These are phyloP conservation scores for Thinopyrum elongatum DNA, from an alignment of 176 grass and related monocot genomes.

Conservation along the genomic window DNA sequence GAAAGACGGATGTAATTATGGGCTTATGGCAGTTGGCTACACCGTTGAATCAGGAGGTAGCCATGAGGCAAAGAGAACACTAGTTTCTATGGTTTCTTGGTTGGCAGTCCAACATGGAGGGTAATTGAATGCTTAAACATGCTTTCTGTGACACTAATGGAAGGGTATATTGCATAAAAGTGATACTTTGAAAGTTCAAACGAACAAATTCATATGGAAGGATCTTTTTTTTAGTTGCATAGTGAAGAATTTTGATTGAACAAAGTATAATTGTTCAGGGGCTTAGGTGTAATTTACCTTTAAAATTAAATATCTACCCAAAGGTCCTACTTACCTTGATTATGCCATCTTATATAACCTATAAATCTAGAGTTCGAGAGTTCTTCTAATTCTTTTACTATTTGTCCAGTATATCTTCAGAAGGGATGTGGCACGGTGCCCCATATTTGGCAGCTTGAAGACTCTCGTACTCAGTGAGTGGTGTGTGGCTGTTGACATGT, in stretches of 20 bases:
- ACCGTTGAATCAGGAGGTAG: neutral
- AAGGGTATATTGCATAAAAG: neutral
- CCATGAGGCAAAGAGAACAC: neutral
- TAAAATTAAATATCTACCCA: neutral
- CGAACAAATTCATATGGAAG: neutral
- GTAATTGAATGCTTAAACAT: neutral
- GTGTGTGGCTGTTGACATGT: neutral
- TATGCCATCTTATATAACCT: neutral
- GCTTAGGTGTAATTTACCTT: neutral
- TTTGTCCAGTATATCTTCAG: neutral
- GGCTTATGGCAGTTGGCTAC: too few species aligned
- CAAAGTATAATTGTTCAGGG: neutral
- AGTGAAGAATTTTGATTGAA: neutral
- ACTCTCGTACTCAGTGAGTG: neutral
- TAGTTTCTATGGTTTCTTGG: neutral
- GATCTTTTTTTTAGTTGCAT: too few species aligned
- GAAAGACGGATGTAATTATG: too few species aligned
- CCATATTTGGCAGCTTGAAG: neutral
- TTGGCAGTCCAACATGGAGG: neutral
- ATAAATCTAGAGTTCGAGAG: neutral
- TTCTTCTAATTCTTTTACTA: neutral
- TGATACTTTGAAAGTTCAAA: neutral
- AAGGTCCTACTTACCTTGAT: neutral
- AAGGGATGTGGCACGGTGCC: neutral
- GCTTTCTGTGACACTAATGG: neutral